These are phyloP conservation scores for Termitomyces sp. DNA, from an alignment of 768 basidiomycete species.

Conservation along the genomic window DNA sequence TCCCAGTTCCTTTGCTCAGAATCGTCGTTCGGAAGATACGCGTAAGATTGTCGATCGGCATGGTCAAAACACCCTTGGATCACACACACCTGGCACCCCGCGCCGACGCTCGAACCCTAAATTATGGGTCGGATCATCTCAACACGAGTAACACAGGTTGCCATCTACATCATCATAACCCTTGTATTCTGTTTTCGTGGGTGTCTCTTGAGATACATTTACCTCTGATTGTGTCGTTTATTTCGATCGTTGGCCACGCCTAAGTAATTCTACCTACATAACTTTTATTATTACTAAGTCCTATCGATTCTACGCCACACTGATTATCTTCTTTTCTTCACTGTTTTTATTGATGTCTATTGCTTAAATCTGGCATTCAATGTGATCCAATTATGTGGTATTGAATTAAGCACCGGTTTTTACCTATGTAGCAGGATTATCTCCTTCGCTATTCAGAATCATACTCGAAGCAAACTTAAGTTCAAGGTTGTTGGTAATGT, in stretches of 20 bases:
- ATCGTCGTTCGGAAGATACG: conserved; percentile 16
- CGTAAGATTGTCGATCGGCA: conserved; percentile 6
- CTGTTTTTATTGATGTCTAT: background rate
- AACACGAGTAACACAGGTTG: background rate
- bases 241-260: background rate
- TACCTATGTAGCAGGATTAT: no score
- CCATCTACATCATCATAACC: background rate
- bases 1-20: conserved; percentile 10
- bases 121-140: background rate
- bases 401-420: background rate
- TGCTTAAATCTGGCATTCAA: background rate
- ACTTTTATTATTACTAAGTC: background rate
- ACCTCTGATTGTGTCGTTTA: background rate
- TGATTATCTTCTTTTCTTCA: background rate
- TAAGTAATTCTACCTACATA: background rate
- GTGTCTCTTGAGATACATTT: background rate
- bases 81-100: background rate
- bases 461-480: no score
- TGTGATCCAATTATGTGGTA: background rate
- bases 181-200: background rate
- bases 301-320: background rate
- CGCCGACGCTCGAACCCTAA: background rate
- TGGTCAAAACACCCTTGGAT: background rate
- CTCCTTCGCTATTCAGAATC: no score
- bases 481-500: no score